Percentiles rank a stretch among this genome's conserved stretches.
phyloP scores from a whole-genome alignment of 129 eudicot genomes.

The Silybum marianum region DNA sequence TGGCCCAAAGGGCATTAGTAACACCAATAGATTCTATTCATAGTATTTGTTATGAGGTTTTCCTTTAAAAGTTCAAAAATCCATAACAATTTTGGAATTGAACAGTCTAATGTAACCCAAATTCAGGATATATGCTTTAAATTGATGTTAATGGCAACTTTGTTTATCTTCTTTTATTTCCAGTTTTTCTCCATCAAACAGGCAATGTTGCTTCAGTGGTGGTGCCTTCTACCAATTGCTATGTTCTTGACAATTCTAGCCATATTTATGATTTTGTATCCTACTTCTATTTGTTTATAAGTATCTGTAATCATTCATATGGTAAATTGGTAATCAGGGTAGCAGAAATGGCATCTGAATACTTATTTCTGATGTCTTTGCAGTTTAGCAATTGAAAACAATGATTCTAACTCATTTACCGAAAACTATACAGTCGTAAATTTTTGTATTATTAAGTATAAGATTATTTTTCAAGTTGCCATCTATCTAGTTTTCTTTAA shows the following conservation, averaged over 20 bases:
- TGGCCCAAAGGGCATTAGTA: too few species aligned
- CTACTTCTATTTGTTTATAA: constrained; percentile 31
- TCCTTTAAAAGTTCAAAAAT: not conserved
- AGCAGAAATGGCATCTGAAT: not conserved
- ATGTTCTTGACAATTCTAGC: constrained; percentile 81
- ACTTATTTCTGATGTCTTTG: not conserved
- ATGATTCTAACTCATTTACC: not conserved
- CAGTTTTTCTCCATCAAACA: constrained; percentile 51
- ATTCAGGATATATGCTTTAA: not conserved
- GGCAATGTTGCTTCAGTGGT: constrained; percentile 56
- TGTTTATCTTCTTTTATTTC: constrained; percentile 4
- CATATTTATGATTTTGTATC: constrained; percentile 89
- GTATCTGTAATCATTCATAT: not conserved
- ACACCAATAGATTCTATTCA: too few species aligned
- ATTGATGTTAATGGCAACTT: not conserved
- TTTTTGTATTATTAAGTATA: not conserved
- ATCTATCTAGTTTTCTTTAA: constrained; percentile 42
- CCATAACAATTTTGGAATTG: not conserved
- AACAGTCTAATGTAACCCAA: not conserved
- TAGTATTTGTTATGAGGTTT: not conserved
- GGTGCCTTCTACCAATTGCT: constrained; percentile 71
- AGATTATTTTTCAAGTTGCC: not conserved
- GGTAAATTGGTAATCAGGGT: not conserved
- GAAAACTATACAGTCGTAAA: not conserved
- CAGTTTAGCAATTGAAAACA: not conserved